These are phyloP conservation scores for Papiliotrema nemorosa DNA, from an alignment of 1,284 basidiomycete species.

Conservation along the genomic window DNA sequence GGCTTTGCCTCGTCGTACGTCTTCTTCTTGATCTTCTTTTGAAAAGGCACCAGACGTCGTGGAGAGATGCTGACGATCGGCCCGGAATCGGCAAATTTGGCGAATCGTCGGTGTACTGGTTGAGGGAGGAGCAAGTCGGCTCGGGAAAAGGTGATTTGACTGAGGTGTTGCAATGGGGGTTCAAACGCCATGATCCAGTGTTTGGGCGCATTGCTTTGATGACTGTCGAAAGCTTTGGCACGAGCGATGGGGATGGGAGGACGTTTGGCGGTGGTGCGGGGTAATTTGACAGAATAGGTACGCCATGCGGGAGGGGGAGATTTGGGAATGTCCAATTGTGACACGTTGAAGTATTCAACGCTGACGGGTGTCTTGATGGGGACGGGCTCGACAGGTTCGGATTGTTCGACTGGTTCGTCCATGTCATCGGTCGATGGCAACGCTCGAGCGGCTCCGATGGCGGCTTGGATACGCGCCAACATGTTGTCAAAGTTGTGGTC, in stretches of 20 bases:
- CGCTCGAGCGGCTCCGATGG: slow-evolving; percentile 65
- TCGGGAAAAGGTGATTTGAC: slow-evolving; percentile 59
- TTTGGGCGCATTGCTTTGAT: slow-evolving; percentile 45
- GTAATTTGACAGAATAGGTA: slow-evolving; percentile 59
- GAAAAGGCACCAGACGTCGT: slow-evolving; percentile 25
- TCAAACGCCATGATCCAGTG: slow-evolving; percentile 71
- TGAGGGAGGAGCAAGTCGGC: slow-evolving; percentile 64
- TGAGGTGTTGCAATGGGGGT: slow-evolving; percentile 68
- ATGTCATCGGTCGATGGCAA: slow-evolving; percentile 27
- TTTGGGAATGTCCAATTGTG: slow-evolving; percentile 35
- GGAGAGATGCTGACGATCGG: slow-evolving; percentile 39
- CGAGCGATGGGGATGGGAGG: slow-evolving; percentile 20
- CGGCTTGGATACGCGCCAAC: slow-evolving; percentile 84
- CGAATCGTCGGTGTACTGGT: slow-evolving; percentile 29
- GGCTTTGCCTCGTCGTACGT: slow-evolving; percentile 7
- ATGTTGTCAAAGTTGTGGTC: slow-evolving; percentile 73
- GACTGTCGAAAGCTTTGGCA: slow-evolving; percentile 14
- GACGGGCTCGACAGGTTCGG: not conserved
- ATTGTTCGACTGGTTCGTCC: not conserved
- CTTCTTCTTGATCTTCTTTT: slow-evolving; percentile 45
- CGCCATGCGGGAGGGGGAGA: slow-evolving; percentile 56
- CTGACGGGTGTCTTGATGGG: slow-evolving; percentile 6
- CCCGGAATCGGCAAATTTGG: slow-evolving; percentile 18
- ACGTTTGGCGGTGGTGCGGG: slow-evolving; percentile 47
- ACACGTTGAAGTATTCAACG: slow-evolving; percentile 38